Evolutionary conservation across 2,329 filamentous ascomycete species (phyloP), one percentile per base, ranked within the genome.

Genomic region (Didymella pomorum): DNA sequence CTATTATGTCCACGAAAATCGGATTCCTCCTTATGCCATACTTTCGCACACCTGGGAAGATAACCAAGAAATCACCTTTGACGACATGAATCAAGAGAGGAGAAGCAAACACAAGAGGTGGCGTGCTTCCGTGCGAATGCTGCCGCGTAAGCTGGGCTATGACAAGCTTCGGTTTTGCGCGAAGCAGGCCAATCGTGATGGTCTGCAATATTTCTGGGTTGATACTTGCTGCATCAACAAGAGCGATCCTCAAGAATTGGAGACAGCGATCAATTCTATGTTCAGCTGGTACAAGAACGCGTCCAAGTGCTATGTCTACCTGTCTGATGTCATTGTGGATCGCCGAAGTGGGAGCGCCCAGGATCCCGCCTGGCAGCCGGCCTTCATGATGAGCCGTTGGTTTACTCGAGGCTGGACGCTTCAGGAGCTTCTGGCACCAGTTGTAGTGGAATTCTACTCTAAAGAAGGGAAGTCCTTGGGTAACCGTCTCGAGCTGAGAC

Each of bases 201-300:
- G 47, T 5, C 25, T 65, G 20, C 23, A 35, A 2, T 62, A 62
- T 6, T 58, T 63, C 9, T 68, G 60, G 63, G 52, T 66, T 1
- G 63, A 64, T 20, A 66, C 65, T 1, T 68, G 60, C 35, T 67
- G 64, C 39, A 68, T 69, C 20, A 49, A 69, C 33, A 66, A 69
- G 28, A 50, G 41, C 0, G 56, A 55, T 29, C 45, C 37, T 5
- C 31, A 58, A 1, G 64, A 68, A 12, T 23, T 63, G 6, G 39
- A 47, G 10, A 65, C 56, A 26, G 48, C 66, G 1, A 64, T 65
- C 12, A 66, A 65, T 18, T 66, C 65, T 1, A 67, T 68, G 64
- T 68, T 68, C 9, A 43, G 44, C 9, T 68, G 66, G 66, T 68
- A 68, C 5, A 46, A 52, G 26, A 51, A 59, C 0, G 58, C 64